Base-by-base conservation (phyloP, 2,329 filamentous ascomycete genomes). In the Pseudocercospora ulei region DNA sequence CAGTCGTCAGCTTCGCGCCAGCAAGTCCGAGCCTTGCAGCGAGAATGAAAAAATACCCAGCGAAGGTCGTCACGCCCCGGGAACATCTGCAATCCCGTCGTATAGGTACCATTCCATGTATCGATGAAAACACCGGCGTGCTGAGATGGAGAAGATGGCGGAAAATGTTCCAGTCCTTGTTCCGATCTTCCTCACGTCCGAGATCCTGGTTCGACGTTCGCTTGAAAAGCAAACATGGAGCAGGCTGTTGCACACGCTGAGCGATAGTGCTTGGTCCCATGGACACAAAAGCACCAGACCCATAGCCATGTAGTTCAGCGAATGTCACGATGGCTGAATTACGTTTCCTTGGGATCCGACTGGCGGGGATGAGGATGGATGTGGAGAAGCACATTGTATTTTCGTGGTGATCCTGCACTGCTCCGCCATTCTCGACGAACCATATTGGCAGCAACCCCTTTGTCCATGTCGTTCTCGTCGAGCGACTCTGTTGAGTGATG, bases 181-280 rank as follows among this genome's bases (percentile, higher is more conserved):
- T 8, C 82, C 82, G 20, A 86, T 77, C 56, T 82, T 70, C 12
- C 73, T 66, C 23, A 83, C 71, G 29, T 82, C 77, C 1, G 73
- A 77, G 45, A 34, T 81, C 76, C 28, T 30, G 27, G 3, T 18
- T 16, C 9, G 8, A 17, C 4, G 14, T 30, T 19, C 17, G 28
- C 28, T n/a, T n/a, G n/a, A n/a, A n/a, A n/a, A n/a, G n/a, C n/a
- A n/a, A n/a, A n/a, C n/a, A n/a, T n/a, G n/a, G n/a, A n/a, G n/a
- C n/a, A n/a, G 73, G 77, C 46, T 85, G 80, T 52, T 4, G 12
- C 16, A 18, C 28, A 7, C 19, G 19, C 28, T 85, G 78, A 1
- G 78, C 78, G 13, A 86, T 65, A 8, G 81, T 63, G 0, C 78
- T 70, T 0, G 80, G 76, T 0, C 67, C 66, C 11, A 84, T 62